A percentile compares a stretch with the other conserved stretches of the same genome.
Evolutionary conservation across 352 stramenopile genomes (phyloP).

Genomic region (Thraustochytrium striatum): DNA sequence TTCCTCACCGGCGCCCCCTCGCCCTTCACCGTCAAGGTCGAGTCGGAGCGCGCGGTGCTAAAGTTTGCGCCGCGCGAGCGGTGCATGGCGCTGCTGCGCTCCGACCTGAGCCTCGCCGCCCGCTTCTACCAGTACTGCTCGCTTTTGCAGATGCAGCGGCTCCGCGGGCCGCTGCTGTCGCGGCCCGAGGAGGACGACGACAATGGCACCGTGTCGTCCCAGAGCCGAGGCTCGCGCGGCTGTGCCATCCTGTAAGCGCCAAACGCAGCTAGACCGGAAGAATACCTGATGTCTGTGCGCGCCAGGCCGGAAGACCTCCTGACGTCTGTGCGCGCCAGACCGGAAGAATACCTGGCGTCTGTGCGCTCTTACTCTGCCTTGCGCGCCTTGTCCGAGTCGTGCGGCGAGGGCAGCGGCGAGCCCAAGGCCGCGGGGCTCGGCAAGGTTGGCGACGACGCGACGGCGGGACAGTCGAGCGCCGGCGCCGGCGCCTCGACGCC

Average conservation of each 20-base stretch:
- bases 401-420: no score
- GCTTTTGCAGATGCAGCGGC: conserved; percentile 43
- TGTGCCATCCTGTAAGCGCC: conserved; percentile 13
- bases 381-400: no score
- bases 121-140: conserved; percentile 44
- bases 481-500: no score
- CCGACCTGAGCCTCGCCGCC: conserved; percentile 13
- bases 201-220: background rate
- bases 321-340: no score
- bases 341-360: no score
- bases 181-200: conserved; percentile 6
- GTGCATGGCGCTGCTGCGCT: conserved; percentile 31
- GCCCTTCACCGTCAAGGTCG: conserved; percentile 36
- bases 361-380: no score
- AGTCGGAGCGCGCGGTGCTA: conserved; percentile 20
- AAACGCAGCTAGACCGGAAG: background rate
- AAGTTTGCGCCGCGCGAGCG: conserved; percentile 35
- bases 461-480: no score
- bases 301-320: no score
- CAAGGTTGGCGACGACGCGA: no score
- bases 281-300: no score
- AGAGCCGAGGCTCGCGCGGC: background rate
- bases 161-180: conserved; percentile 28
- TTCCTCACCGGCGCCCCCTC: conserved; percentile 40
- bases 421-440: no score